phyloP scores from a whole-genome alignment of 1,139 yeast genomes.

The Entelexis paramagnoliae region DNA sequence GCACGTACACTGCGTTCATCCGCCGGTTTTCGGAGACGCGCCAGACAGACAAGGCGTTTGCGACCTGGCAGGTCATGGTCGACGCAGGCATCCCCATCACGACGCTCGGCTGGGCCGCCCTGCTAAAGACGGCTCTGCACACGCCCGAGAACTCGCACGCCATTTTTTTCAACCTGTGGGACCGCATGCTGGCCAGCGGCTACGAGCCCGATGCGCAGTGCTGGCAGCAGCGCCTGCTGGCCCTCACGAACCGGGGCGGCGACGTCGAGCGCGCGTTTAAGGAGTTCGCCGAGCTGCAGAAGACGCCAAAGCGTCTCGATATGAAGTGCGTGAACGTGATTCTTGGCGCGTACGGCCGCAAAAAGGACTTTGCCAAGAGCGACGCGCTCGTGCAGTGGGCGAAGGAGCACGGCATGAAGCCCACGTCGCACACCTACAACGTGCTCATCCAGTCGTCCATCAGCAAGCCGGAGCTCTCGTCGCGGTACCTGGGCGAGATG shows the following conservation, averaged over 20 bases:
- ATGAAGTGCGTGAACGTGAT: conserved; percentile 31
- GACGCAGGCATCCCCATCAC: conserved; percentile 26
- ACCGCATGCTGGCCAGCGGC: conserved; percentile 32
- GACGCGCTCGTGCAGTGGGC: conserved; percentile 31
- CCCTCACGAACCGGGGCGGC: conserved; percentile 18
- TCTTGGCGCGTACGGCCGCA: conserved; percentile 29
- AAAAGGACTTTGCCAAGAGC: conserved; percentile 27
- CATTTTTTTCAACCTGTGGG: conserved; percentile 34
- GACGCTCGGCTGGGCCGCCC: conserved; percentile 38
- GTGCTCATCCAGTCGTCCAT: conserved; percentile 28
- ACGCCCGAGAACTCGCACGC: conserved; percentile 28
- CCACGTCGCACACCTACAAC: conserved; percentile 37
- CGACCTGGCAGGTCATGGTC: conserved; percentile 37
- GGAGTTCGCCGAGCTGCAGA: conserved; percentile 25
- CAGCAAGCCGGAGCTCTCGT: conserved; percentile 32
- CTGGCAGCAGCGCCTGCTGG: conserved; percentile 33
- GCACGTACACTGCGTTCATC: conserved; percentile 32
- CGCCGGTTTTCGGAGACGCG: conserved; percentile 31
- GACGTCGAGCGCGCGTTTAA: conserved; percentile 31
- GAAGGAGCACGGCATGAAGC: conserved; percentile 28
- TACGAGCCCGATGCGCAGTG: conserved; percentile 36
- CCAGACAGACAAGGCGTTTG: conserved; percentile 30
- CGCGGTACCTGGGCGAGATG: conserved; percentile 33
- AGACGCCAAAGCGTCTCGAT: conserved; percentile 20
- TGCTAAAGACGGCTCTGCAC: conserved; percentile 37